Conservation (phyloP, 2,329 filamentous ascomycete species). For the Monosporascus cannonballus region DNA sequence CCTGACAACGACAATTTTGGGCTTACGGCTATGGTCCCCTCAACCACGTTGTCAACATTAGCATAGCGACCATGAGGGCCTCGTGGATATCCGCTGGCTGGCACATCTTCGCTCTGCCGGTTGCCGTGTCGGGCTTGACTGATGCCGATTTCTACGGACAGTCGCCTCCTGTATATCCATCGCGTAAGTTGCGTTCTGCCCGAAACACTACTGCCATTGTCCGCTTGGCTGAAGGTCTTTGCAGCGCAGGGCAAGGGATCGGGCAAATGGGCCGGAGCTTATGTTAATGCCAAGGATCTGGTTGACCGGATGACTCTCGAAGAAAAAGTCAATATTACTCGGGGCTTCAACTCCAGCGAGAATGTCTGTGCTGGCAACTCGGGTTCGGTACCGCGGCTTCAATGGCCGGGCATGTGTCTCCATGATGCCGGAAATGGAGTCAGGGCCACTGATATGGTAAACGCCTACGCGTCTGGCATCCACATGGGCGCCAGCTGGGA, state of each 20-base stretch:
- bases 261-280: slow-evolving; percentile 50
- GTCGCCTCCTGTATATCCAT: slow-evolving; percentile 22
- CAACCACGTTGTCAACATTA: neutral
- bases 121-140: slow-evolving; percentile 5
- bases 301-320: slow-evolving; percentile 59
- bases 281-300: slow-evolving; percentile 48
- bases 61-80: slow-evolving; percentile 12
- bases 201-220: neutral
- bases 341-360: slow-evolving; percentile 37
- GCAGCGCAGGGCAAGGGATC: slow-evolving; percentile 26
- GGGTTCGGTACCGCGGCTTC: slow-evolving; percentile 37
- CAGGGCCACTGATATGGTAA: slow-evolving; percentile 41
- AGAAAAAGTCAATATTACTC: slow-evolving; percentile 52
- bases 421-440: slow-evolving; percentile 46
- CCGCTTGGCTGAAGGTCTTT: neutral
- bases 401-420: slow-evolving; percentile 42
- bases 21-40: neutral
- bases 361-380: slow-evolving; percentile 44
- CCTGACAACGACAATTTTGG: neutral
- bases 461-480: slow-evolving; percentile 40
- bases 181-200: slow-evolving; percentile 17
- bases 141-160: slow-evolving; percentile 14
- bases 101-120: slow-evolving; percentile 9
- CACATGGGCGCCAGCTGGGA: slow-evolving; percentile 50
- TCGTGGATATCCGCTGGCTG: slow-evolving; percentile 4